Evolutionary conservation across 768 basidiomycete species (phyloP).

Genomic region (Ramaria rubella): DNA sequence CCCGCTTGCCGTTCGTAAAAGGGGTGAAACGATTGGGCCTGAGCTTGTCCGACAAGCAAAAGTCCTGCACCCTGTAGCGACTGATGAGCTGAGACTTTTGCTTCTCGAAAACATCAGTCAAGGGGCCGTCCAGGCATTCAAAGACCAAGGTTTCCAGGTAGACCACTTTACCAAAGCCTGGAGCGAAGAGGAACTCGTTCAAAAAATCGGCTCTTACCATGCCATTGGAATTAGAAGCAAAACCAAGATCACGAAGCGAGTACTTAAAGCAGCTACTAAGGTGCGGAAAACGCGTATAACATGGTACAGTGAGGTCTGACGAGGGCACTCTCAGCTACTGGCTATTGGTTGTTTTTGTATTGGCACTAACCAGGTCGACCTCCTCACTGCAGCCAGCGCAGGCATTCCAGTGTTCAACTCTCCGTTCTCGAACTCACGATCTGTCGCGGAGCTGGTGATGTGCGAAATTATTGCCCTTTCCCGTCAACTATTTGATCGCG

Average conservation of each 20-base stretch:
- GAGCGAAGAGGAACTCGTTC: conserved; percentile 89
- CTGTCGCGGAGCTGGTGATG: conserved; percentile 97
- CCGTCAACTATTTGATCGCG: conserved; percentile 86
- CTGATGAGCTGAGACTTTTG: conserved; percentile 73
- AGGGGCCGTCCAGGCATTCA: conserved; percentile 78
- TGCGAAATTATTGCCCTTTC: conserved; percentile 90
- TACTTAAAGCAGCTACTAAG: conserved; percentile 83
- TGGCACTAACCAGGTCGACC: conserved; percentile 96
- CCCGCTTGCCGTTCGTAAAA: conserved; percentile 43
- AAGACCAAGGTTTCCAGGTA: conserved; percentile 81
- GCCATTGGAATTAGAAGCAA: conserved; percentile 97
- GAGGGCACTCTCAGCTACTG: conserved; percentile 54
- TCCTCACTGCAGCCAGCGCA: conserved; percentile 69
- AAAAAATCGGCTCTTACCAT: conserved; percentile 78
- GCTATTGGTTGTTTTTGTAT: conserved; percentile 99
- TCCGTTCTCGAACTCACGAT: conserved; percentile 97
- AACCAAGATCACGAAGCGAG: conserved; percentile 88
- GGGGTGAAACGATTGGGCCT: conserved; percentile 28
- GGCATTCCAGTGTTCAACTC: conserved; percentile 99
- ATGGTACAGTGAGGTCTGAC: background rate
- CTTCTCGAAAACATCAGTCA: conserved; percentile 93
- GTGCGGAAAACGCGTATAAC: conserved; percentile 39
- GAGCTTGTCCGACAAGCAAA: conserved; percentile 48
- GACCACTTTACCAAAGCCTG: conserved; percentile 83
- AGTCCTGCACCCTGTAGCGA: conserved; percentile 76